Evolutionary conservation across 2,329 filamentous ascomycete species (phyloP), one percentile per base, ranked within the genome.

Genomic region (Xylariales sp.): DNA sequence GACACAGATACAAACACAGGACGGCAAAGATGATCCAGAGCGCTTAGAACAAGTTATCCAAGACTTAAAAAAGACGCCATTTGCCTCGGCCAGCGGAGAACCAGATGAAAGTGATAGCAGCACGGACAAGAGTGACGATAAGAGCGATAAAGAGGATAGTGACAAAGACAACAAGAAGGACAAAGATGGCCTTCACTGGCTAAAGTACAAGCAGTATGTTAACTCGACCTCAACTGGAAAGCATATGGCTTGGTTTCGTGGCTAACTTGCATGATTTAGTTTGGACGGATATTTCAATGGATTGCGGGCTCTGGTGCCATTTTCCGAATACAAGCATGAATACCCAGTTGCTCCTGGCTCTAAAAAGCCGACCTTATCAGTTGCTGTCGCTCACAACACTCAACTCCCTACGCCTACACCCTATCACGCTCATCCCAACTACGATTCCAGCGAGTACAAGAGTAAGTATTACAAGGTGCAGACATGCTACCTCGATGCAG

Each of bases 261-360:
- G n/a, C 41, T 52, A 42, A 56, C 40, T 23, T 27, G 40, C 40
- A 15, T 15, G 1, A 23, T 21, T n/a, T 45, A 94, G 91, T 50
- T 79, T 95, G 38, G 80, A 83, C 48, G 76, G 84, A 30, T 95
- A 91, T 57, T 88, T 87, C 60, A 81, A 84, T 28, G 89, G 89
- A 5, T 70, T 95, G 39, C 78, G 82, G 49, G 78, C 78, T 0
- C 59, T 95, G 40, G 80, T 89, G 2, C 66, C 74, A 18, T 69
- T 76, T 33, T 62, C 69, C 7, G 66, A 81, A 6, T 85, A 90
- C 46, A 65, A 73, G 12, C 76, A 87, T 1, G 88, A 95, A 56
- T 95, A 88, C 50, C 88, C 89, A 4, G 43, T 42, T 13, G 38
- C 43, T 5, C 28, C 41, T n/a, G 36, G 37, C n/a, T 37, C 37